These are phyloP conservation scores for Hemerocallis citrina DNA, from an alignment of 106 monocot genomes.

Conservation along the genomic window DNA sequence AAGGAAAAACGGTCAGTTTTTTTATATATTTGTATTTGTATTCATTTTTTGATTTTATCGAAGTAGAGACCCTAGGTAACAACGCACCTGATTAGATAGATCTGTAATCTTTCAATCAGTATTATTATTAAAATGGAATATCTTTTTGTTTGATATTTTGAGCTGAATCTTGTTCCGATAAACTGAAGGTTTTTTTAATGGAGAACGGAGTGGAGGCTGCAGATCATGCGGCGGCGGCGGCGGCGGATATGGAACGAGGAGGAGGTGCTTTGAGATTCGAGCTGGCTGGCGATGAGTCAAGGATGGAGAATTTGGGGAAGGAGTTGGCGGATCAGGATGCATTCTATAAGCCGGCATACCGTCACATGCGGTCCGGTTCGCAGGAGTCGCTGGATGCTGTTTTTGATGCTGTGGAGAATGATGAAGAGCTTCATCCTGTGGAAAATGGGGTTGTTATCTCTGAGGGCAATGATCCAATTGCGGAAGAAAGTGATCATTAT, in stretches of 20 bases:
- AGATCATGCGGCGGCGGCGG: neutral
- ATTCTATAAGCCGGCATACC: neutral
- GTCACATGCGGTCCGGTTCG: neutral
- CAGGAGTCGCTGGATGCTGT: neutral
- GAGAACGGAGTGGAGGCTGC: conserved; percentile 14
- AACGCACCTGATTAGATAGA: neutral
- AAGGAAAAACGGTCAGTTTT: too few species aligned
- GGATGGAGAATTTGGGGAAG: conserved; percentile 18
- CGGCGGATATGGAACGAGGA: neutral
- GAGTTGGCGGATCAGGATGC: conserved; percentile 24
- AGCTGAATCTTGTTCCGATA: neutral
- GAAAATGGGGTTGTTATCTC: neutral
- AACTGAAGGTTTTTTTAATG: too few species aligned
- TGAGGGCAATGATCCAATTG: neutral
- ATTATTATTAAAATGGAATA: too few species aligned
- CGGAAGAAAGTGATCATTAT: neutral
- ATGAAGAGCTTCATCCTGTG: too few species aligned
- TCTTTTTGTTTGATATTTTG: neutral
- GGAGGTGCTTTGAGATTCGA: neutral
- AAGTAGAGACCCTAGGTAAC: neutral
- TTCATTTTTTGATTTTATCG: too few species aligned
- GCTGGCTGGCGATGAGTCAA: neutral
- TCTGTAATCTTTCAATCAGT: neutral
- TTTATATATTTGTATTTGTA: too few species aligned
- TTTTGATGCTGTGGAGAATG: conserved; percentile 6